These are phyloP conservation scores for Penicillium desertorum DNA, from an alignment of 495 filamentous ascomycete genomes.

Conservation along the genomic window DNA sequence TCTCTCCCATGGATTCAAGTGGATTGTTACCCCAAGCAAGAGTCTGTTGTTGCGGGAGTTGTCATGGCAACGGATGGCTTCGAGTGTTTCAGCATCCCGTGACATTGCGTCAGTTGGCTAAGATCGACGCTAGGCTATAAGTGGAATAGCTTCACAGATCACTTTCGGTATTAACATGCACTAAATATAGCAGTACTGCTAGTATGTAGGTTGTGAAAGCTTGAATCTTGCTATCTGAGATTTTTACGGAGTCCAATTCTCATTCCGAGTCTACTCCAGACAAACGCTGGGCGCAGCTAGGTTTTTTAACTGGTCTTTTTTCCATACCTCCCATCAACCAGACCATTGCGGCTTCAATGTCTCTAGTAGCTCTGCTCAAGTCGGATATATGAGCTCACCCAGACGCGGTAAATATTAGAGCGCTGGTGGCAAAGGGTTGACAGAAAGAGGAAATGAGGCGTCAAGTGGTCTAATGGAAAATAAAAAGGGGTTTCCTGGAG, in stretches of 20 bases:
- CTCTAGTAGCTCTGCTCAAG: too few relatives aligned
- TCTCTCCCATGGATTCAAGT: constrained; percentile 33
- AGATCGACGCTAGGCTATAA: not conserved
- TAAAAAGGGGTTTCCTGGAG: too few relatives aligned
- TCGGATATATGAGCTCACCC: too few relatives aligned
- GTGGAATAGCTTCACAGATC: not conserved
- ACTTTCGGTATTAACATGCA: constrained; percentile 1
- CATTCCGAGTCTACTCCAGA: not conserved
- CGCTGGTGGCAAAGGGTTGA: too few relatives aligned
- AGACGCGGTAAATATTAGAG: too few relatives aligned
- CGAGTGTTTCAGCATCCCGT: constrained; percentile 7
- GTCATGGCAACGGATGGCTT: constrained; percentile 33
- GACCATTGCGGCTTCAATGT: too few relatives aligned
- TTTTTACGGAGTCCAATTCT: not conserved
- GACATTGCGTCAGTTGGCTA: constrained; percentile 10
- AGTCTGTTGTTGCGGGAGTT: constrained; percentile 40
- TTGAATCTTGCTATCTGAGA: not conserved
- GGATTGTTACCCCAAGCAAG: constrained; percentile 30
- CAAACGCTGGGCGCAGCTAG: not conserved
- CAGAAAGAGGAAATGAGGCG: too few relatives aligned
- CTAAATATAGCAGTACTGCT: not conserved
- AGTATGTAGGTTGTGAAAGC: not conserved
- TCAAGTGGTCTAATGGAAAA: too few relatives aligned
- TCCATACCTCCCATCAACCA: too few relatives aligned
- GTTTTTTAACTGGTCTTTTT: too few relatives aligned